Evolutionary conservation across 805 yeast genomes (phyloP).

Genomic region (Saccharomycopsis fibuligera): DNA sequence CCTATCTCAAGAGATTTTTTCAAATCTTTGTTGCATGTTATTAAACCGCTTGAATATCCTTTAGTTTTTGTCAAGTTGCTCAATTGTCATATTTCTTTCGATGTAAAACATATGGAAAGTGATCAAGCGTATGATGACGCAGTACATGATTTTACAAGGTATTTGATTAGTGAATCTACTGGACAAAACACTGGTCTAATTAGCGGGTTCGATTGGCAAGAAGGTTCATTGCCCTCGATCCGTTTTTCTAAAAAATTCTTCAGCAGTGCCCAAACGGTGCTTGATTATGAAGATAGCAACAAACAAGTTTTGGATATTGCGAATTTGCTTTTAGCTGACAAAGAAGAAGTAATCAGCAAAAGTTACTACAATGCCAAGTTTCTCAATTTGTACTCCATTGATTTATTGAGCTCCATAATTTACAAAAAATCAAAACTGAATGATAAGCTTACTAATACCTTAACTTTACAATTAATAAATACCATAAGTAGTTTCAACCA

Average conservation of each 20-base stretch:
- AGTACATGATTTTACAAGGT: slow-evolving; percentile 4
- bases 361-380: slow-evolving; percentile 13
- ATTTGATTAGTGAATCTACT: slow-evolving; percentile 2
- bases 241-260: not conserved
- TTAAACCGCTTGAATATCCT: not conserved
- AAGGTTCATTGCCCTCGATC: not conserved
- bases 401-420: slow-evolving; percentile 6
- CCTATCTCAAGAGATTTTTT: not conserved
- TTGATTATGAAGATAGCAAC: too few relatives aligned
- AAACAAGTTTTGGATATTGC: too few relatives aligned
- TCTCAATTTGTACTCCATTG: slow-evolving; percentile 9
- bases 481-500: not conserved
- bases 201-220: slow-evolving; percentile 10
- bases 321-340: too few relatives aligned
- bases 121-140: too few relatives aligned
- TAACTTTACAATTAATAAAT: slow-evolving; percentile 8
- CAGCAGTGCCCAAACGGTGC: not conserved
- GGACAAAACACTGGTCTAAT: slow-evolving; percentile 6
- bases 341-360: not conserved
- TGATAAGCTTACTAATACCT: slow-evolving; percentile 1
- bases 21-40: not conserved
- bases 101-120: not conserved
- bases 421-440: slow-evolving; percentile 11
- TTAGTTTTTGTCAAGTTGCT: not conserved
- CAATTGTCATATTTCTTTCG: slow-evolving; percentile 2